Percentiles rank a stretch among this genome's conserved stretches.
Conservation (phyloP, 2,329 filamentous ascomycete species). For the Botrytis tulipae region DNA sequence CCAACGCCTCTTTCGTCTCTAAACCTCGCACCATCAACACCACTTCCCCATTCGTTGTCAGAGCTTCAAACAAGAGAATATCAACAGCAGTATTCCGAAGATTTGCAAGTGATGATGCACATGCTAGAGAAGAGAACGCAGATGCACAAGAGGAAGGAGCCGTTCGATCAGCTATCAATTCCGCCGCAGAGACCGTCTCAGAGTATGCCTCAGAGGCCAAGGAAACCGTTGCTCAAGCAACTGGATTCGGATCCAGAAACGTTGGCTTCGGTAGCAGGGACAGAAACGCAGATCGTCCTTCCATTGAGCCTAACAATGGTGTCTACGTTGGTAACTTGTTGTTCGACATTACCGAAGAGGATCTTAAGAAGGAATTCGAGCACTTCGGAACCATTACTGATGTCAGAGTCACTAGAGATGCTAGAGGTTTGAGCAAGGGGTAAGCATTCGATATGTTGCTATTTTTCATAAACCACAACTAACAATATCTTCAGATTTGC, state of each 20-base stretch:
- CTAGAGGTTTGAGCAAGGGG: slow-evolving; percentile 67
- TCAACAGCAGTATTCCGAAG: slow-evolving; percentile 44
- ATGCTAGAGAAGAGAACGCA: slow-evolving; percentile 26
- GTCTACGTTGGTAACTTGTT: slow-evolving; percentile 70
- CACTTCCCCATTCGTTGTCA: slow-evolving; percentile 39
- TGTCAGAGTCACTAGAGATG: slow-evolving; percentile 58
- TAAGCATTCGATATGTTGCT: slow-evolving; percentile 41
- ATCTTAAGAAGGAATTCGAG: slow-evolving; percentile 57
- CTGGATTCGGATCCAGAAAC: slow-evolving; percentile 16
- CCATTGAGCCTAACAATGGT: slow-evolving; percentile 19
- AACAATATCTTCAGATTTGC: slow-evolving; percentile 52
- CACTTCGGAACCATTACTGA: slow-evolving; percentile 55
- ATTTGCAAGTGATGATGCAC: slow-evolving; percentile 47
- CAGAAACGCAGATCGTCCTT: neutral
- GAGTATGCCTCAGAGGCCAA: slow-evolving; percentile 19
- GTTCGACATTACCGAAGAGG: slow-evolving; percentile 62
- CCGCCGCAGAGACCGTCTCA: slow-evolving; percentile 25
- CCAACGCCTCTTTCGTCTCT: slow-evolving; percentile 43
- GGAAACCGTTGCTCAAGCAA: slow-evolving; percentile 20
- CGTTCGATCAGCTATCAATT: slow-evolving; percentile 30
- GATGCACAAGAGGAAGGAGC: slow-evolving; percentile 32
- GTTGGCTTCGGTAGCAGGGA: neutral
- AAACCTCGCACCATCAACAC: slow-evolving; percentile 44
- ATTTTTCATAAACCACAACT: slow-evolving; percentile 10
- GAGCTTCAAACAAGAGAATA: slow-evolving; percentile 38